Percentiles rank a stretch among this genome's conserved stretches.
Evolutionary conservation across 805 yeast genomes (phyloP).

Genomic region (Nakazawaea wickerhamii): DNA sequence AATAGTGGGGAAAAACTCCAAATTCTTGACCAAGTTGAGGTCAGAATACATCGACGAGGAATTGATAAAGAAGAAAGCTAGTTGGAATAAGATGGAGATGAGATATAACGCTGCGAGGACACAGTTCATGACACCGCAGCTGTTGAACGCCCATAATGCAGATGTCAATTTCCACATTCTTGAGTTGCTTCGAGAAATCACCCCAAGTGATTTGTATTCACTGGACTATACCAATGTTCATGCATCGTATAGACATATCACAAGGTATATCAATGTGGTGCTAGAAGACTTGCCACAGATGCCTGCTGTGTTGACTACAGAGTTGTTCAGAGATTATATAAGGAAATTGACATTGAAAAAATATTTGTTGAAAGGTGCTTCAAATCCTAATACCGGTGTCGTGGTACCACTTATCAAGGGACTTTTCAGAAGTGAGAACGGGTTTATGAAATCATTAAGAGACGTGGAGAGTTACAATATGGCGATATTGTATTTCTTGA

Average conservation of each 20-base stretch:
- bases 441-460: constrained; percentile 25
- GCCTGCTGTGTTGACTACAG: constrained; percentile 1
- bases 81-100: not conserved
- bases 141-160: not conserved
- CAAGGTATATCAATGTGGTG: not conserved
- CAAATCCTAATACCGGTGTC: constrained; percentile 17
- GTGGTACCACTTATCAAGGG: constrained; percentile 25
- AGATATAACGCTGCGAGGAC: constrained; percentile 6
- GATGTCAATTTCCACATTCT: not conserved
- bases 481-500: constrained; percentile 32
- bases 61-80: not conserved
- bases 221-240: not conserved
- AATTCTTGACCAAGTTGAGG: constrained; percentile 5
- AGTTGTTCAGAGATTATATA: constrained; percentile 9
- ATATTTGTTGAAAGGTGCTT: constrained; percentile 25
- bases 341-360: constrained; percentile 1
- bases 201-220: not conserved
- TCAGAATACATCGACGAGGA: not conserved
- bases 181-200: not conserved
- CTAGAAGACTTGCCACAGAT: constrained; percentile 3
- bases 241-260: not conserved
- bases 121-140: not conserved
- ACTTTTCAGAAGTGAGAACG: constrained; percentile 34
- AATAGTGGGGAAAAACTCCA: constrained; percentile 7
- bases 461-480: constrained; percentile 30